Conservation (phyloP, 495 filamentous ascomycete genomes). For the Penicillium angulare region DNA sequence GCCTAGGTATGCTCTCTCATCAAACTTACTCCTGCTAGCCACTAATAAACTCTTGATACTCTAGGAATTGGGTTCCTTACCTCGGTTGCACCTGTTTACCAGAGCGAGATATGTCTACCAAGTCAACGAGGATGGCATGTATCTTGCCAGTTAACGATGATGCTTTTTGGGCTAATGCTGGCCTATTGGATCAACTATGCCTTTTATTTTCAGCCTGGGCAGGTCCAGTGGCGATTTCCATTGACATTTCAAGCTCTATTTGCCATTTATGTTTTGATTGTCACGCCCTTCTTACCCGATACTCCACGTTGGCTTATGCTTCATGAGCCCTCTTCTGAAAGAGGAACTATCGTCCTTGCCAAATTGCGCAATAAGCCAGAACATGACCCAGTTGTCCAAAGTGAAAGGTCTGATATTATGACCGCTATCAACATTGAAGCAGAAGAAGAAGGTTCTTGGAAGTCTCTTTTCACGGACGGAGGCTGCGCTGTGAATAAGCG, state of each 20-base stretch:
- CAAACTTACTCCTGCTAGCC: background rate
- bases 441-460: conserved; percentile 16
- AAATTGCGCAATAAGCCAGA: conserved; percentile 35
- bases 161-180: conserved; percentile 29
- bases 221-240: conserved; percentile 48
- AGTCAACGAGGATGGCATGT: conserved; percentile 30
- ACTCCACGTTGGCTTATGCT: conserved; percentile 34
- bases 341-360: conserved; percentile 33
- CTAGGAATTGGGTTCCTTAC: conserved; percentile 30
- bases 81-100: conserved; percentile 31
- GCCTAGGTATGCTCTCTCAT: conserved; percentile 31
- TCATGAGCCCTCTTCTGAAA: conserved; percentile 18
- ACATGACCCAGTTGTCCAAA: conserved; percentile 22
- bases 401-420: conserved; percentile 19
- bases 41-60: background rate
- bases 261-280: conserved; percentile 24
- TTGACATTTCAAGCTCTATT: conserved; percentile 51
- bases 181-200: conserved; percentile 41
- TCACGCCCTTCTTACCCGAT: conserved; percentile 28
- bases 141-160: conserved; percentile 26
- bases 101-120: conserved; percentile 27
- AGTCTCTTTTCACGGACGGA: conserved; percentile 23
- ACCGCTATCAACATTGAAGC: conserved; percentile 14
- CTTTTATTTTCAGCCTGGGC: conserved; percentile 43
- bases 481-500: conserved; percentile 27